Percentiles rank a stretch among this genome's conserved stretches.
phyloP scores from a whole-genome alignment of 2,329 filamentous ascomycete genomes.

The Sporothrix mexicana region DNA sequence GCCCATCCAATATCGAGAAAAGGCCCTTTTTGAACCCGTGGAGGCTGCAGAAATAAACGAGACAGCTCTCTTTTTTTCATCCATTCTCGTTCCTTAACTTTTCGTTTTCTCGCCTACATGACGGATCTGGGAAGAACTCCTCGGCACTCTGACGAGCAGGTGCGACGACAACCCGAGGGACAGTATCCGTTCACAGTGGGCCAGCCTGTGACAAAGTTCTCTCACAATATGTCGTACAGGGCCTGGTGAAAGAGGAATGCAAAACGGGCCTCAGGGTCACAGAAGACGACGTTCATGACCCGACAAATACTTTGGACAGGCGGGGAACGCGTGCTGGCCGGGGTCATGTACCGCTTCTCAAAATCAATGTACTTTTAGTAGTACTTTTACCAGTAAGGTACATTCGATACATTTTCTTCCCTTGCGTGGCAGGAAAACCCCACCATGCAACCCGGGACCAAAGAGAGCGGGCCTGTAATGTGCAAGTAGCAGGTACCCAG shows the following conservation, averaged over 20 bases:
- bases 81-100: background rate
- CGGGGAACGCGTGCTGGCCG: constrained; percentile 25
- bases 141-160: background rate
- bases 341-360: background rate
- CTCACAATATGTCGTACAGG: no score
- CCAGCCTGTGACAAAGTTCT: background rate
- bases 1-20: constrained; percentile 18
- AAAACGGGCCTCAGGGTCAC: background rate
- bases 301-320: constrained; percentile 31
- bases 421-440: constrained; percentile 30
- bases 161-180: constrained; percentile 1
- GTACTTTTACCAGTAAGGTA: background rate
- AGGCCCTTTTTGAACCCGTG: constrained; percentile 16
- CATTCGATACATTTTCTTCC: constrained; percentile 1
- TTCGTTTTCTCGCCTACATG: background rate
- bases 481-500: constrained; percentile 6
- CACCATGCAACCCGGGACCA: constrained; percentile 28
- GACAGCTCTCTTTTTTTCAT: background rate
- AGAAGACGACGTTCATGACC: constrained; percentile 24
- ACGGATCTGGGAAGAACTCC: background rate
- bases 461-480: constrained; percentile 15
- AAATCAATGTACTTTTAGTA: no score
- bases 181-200: constrained; percentile 2
- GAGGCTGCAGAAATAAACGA: constrained; percentile 24
- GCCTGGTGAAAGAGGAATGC: constrained; percentile 15